These are phyloP conservation scores for Amyloporia xantha DNA, from an alignment of 768 basidiomycete genomes.

Conservation along the genomic window DNA sequence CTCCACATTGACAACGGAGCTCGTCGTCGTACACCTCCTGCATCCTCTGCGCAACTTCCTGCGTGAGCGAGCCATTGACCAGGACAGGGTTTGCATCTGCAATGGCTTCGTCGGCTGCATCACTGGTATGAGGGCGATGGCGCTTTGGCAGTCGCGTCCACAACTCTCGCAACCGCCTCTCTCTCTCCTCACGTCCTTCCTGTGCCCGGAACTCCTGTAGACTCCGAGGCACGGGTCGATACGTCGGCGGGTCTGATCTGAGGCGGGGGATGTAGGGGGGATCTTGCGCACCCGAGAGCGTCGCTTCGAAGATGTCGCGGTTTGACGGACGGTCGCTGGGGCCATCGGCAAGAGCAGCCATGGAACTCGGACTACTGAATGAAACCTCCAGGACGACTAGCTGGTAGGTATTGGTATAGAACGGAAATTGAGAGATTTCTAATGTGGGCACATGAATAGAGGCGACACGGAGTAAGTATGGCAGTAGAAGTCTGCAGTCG, in stretches of 20 bases:
- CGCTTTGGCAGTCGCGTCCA: constrained; percentile 52
- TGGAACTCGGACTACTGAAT: neutral
- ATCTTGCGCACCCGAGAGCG: constrained; percentile 44
- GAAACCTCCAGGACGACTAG: neutral
- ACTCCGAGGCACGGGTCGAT: constrained; percentile 37
- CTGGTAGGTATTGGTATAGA: neutral
- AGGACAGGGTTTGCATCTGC: constrained; percentile 24
- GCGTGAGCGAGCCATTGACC: constrained; percentile 18
- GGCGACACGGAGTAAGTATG: neutral
- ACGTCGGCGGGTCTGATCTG: constrained; percentile 43
- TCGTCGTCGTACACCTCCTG: constrained; percentile 74
- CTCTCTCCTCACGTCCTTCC: constrained; percentile 60
- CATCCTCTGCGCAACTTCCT: constrained; percentile 53
- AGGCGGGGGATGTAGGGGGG: constrained; percentile 54
- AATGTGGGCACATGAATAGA: neutral
- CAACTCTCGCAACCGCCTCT: constrained; percentile 51
- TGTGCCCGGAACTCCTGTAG: constrained; percentile 56
- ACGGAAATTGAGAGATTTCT: neutral
- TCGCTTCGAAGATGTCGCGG: constrained; percentile 49
- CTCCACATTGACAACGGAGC: constrained; percentile 51
- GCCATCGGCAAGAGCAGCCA: constrained; percentile 7
- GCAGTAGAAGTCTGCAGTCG: neutral
- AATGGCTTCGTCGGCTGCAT: constrained; percentile 15
- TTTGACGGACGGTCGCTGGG: constrained; percentile 26
- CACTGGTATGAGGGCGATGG: constrained; percentile 15